These are phyloP conservation scores for Colletotrichum truncatum DNA, from an alignment of 2,329 filamentous ascomycete species.

Conservation along the genomic window DNA sequence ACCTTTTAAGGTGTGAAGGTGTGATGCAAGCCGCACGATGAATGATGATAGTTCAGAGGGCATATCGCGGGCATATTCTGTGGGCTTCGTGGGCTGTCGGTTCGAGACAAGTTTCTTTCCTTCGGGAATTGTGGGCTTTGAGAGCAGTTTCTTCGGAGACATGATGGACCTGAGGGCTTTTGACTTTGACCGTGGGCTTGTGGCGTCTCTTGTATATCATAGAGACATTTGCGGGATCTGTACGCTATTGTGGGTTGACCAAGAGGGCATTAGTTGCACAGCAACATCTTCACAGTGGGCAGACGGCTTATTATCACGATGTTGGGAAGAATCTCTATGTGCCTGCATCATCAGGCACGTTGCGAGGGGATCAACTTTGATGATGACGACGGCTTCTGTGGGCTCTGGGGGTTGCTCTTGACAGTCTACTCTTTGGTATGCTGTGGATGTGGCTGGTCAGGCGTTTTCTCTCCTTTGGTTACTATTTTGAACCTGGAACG, in stretches of 20 bases:
- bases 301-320: conserved; percentile 34
- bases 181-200: conserved; percentile 42
- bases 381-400: conserved; percentile 41
- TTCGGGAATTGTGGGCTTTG: conserved; percentile 60
- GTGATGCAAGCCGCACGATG: conserved; percentile 42
- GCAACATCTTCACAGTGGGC: conserved; percentile 34
- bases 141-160: conserved; percentile 56
- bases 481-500: conserved; percentile 23
- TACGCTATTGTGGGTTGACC: conserved; percentile 34
- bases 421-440: conserved; percentile 2
- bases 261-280: conserved; percentile 40
- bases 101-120: conserved; percentile 52
- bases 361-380: conserved; percentile 42
- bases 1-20: conserved; percentile 68
- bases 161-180: conserved; percentile 67
- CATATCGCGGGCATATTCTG: conserved; percentile 53
- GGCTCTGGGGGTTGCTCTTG: conserved; percentile 34
- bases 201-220: conserved; percentile 33
- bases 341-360: conserved; percentile 31
- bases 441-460: conserved; percentile 24
- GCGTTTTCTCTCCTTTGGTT: conserved; percentile 29
- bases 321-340: conserved; percentile 43
- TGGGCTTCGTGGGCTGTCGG: conserved; percentile 68
- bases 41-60: conserved; percentile 50
- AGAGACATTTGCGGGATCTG: conserved; percentile 22